Percentiles rank a stretch among this genome's conserved stretches.
Conservation (phyloP, 2,329 filamentous ascomycete genomes). For the Teratosphaeria nubilosa region DNA sequence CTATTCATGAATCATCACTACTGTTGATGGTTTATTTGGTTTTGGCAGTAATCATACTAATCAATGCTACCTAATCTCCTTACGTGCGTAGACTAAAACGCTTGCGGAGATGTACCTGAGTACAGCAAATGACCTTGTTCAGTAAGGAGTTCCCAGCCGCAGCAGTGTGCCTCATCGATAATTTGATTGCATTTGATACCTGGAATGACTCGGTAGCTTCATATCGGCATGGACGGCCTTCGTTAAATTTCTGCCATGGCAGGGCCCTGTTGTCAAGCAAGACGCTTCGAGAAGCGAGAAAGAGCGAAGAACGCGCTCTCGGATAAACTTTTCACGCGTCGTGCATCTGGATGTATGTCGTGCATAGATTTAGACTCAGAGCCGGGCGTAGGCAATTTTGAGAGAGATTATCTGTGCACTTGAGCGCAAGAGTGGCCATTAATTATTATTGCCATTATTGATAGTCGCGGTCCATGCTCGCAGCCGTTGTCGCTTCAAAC, state of each 20-base stretch:
- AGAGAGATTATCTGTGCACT: neutral
- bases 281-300: too few species aligned
- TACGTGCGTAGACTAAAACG: neutral
- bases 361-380: neutral
- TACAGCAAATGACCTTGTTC: neutral
- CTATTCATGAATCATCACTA: neutral
- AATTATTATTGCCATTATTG: too few species aligned
- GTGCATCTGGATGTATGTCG: neutral
- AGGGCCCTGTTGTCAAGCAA: too few species aligned
- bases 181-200: neutral
- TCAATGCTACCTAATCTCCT: too few species aligned
- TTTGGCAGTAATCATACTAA: too few species aligned
- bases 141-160: neutral
- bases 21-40: too few species aligned
- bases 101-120: neutral
- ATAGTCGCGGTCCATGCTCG: neutral
- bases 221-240: neutral
- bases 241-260: neutral
- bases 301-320: neutral
- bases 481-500: neutral
- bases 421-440: neutral
- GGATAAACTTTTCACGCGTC: neutral
- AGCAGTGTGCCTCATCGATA: neutral
- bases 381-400: neutral
- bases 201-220: neutral